Conservation (phyloP, 371 early-diverging fungal genomes). For the Rhizopus sp. region DNA sequence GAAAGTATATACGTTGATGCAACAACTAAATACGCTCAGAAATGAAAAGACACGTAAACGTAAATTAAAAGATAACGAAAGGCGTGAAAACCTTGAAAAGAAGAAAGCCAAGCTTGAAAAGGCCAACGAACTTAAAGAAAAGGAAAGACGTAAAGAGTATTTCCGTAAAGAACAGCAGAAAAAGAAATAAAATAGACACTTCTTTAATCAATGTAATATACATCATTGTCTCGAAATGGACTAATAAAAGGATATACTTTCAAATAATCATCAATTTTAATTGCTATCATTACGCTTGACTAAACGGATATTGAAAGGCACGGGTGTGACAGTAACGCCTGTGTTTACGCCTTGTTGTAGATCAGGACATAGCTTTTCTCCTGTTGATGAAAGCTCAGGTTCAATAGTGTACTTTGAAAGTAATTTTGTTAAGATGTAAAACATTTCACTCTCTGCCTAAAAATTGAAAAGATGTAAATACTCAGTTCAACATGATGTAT, state of each 20-base stretch:
- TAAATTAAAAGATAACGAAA: constrained; percentile 65
- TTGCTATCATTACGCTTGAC: constrained; percentile 13
- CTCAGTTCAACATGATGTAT: not conserved
- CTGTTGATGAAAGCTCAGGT: constrained; percentile 7
- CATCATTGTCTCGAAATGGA: too few species aligned
- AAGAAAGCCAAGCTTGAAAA: constrained; percentile 64
- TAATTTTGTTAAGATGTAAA: constrained; percentile 12
- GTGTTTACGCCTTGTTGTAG: constrained; percentile 7
- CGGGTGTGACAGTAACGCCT: constrained; percentile 14
- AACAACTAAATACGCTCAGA: constrained; percentile 84
- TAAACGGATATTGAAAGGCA: constrained; percentile 17
- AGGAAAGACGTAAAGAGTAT: constrained; percentile 50
- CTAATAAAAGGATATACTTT: too few species aligned
- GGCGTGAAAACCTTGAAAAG: constrained; percentile 46
- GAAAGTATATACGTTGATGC: constrained; percentile 81
- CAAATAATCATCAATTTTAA: too few species aligned
- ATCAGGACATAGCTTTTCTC: constrained; percentile 17
- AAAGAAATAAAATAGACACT: not conserved
- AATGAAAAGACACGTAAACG: constrained; percentile 81
- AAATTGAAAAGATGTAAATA: not conserved
- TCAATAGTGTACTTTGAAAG: constrained; percentile 16
- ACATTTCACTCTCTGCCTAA: constrained; percentile 27
- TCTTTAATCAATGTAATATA: too few species aligned
- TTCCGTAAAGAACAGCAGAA: constrained; percentile 45
- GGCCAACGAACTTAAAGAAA: constrained; percentile 41